A percentile compares a stretch with the other conserved stretches of the same genome.
Conservation (phyloP, 2,329 filamentous ascomycete species). For the Dactylellina leptospora region DNA sequence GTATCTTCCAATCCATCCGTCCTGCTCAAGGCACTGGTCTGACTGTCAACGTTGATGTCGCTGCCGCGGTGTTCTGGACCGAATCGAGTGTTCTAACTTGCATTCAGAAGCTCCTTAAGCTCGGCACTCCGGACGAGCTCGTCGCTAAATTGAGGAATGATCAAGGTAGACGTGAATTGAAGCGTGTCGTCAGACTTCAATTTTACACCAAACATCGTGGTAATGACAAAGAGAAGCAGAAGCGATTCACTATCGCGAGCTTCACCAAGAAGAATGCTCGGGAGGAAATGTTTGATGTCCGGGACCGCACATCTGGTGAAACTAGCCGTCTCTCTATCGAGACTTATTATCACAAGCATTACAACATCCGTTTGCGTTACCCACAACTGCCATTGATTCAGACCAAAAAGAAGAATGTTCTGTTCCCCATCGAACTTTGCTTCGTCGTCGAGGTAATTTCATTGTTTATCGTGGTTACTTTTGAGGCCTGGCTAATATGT, state of each 20-base stretch:
- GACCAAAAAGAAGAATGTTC: conserved; percentile 65
- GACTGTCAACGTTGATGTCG: conserved; percentile 86
- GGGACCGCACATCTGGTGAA: conserved; percentile 65
- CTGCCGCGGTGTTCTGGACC: conserved; percentile 89
- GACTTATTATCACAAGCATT: conserved; percentile 68
- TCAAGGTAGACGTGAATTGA: conserved; percentile 62
- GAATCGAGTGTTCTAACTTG: conserved; percentile 58
- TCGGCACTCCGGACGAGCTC: conserved; percentile 55
- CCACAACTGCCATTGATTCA: conserved; percentile 68
- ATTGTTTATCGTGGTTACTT: background rate
- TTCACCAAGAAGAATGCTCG: conserved; percentile 67
- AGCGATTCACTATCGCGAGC: conserved; percentile 66
- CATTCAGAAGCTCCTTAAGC: conserved; percentile 48
- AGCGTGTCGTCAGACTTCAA: conserved; percentile 66
- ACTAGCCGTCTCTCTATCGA: conserved; percentile 64
- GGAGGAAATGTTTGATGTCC: conserved; percentile 67
- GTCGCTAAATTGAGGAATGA: conserved; percentile 53
- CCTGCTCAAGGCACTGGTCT: conserved; percentile 68
- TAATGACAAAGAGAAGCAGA: conserved; percentile 60
- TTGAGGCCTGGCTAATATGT: background rate
- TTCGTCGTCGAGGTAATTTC: conserved; percentile 53
- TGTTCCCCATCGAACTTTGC: conserved; percentile 72
- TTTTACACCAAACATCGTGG: conserved; percentile 68
- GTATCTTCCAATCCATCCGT: conserved; percentile 85
- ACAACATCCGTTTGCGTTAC: conserved; percentile 65